Conservation (phyloP, 345 rosid genomes). For the Euphorbia lathyris region DNA sequence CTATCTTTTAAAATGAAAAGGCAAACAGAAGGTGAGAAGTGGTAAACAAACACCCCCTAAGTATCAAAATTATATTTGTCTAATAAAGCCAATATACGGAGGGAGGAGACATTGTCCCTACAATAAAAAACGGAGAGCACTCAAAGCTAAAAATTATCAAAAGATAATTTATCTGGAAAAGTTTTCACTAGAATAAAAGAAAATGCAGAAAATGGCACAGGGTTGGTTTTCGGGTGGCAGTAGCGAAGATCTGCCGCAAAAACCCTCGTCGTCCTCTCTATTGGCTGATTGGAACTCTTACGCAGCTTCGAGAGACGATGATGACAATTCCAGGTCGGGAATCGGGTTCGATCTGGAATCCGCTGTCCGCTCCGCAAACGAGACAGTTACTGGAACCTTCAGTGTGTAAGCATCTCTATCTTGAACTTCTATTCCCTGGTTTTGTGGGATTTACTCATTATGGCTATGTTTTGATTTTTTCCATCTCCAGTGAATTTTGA, state of each 20-base stretch:
- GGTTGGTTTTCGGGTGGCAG: constrained; percentile 22
- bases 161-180: no score
- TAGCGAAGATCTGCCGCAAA: constrained; percentile 16
- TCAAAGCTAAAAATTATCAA: no score
- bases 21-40: no score
- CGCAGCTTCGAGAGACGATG: constrained; percentile 16
- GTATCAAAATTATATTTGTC: no score
- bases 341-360: constrained; percentile 28
- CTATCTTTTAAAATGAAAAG: no score
- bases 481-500: not conserved
- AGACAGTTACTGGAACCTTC: constrained; percentile 30
- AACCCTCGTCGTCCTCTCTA: constrained; percentile 20
- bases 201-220: constrained; percentile 21
- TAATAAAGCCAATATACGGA: no score
- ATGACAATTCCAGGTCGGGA: not conserved
- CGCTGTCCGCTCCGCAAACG: constrained; percentile 31
- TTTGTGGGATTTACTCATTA: not conserved
- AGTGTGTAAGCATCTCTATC: constrained; percentile 21
- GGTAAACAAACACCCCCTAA: no score
- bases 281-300: constrained; percentile 33
- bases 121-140: no score
- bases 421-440: not conserved
- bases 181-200: not conserved
- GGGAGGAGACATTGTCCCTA: no score
- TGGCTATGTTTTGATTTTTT: not conserved